Conservation (phyloP, 2,329 filamentous ascomycete genomes). For the Apiospora pterosperma region DNA sequence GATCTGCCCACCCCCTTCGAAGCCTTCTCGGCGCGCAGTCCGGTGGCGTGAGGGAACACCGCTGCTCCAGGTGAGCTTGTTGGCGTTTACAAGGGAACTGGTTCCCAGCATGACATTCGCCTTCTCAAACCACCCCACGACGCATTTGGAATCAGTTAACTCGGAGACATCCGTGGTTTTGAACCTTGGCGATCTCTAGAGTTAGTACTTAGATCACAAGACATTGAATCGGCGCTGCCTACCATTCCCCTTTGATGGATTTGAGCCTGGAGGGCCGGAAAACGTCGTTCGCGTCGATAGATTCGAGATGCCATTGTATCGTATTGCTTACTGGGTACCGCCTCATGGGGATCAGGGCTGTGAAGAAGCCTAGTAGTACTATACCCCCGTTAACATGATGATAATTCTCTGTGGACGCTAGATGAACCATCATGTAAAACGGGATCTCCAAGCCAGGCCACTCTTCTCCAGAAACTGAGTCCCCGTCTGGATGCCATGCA, state of each 20-base stretch:
- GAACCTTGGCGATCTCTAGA: neutral
- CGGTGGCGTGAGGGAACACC: neutral
- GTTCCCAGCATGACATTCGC: neutral
- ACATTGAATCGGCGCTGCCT: neutral
- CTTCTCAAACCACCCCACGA: neutral
- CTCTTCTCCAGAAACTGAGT: neutral
- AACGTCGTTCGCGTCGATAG: too few species aligned
- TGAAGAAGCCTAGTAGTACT: neutral
- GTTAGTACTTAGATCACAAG: neutral
- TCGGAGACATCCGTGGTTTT: neutral
- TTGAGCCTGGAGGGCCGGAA: neutral
- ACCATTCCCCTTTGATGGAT: neutral
- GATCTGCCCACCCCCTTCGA: neutral
- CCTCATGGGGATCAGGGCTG: neutral
- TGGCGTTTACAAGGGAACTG: neutral
- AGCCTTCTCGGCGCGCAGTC: neutral
- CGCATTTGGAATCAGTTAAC: neutral
- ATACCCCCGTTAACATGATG: neutral
- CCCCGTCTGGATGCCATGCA: neutral
- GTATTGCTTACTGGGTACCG: neutral
- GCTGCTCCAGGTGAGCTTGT: neutral
- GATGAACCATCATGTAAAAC: neutral
- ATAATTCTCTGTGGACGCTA: neutral
- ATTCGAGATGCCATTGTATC: neutral
- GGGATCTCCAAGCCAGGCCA: neutral